Evolutionary conservation across 495 filamentous ascomycete genomes (phyloP), one percentile per base, ranked within the genome.

Genomic region (Endocarpon pusillum): DNA sequence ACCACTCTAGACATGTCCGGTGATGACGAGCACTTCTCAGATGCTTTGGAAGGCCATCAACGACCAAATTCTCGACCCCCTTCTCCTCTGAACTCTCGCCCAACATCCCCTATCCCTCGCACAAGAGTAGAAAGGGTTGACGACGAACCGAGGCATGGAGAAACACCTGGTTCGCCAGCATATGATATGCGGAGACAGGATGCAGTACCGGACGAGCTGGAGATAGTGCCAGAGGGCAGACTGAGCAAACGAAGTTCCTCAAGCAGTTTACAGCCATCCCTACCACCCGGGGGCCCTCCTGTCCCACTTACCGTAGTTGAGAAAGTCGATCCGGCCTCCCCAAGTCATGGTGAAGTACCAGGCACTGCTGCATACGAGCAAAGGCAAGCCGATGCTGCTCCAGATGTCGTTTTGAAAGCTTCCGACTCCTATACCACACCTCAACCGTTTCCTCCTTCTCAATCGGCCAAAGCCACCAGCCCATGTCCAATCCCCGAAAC

Each of bases 11-110:
- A 60, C 31, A 79, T 78, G 14, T 76, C 76, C 37, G 79, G 73
- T 28, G 82, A 66, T 36, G 69, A 91, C 19, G 85, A 94, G 33
- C 81, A 92, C 55, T 94, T 85, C 53, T 84, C 84, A 32, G 85
- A 92, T 62, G 85, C 85, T 39, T 78, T 73, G 37, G 80, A 87
- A 53, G 79, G 71, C 42, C 48, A 53, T 40, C 59, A 55, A 34
- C 48, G 43, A 32, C 40, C 47, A 27, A 15, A 22, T 20, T 14
- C 38, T 12, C 12, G 10, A 10, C 37, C 34, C 22, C 19, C 39
- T 40, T n/a, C n/a, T n/a, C n/a, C n/a, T n/a, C n/a, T n/a, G n/a
- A 40, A 44, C 37, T 57, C 55, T 35, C 47, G 39, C 36, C 44
- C 48, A 34, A 47, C 45, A 27, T 75, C 73, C 34, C 63, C 71